Evolutionary conservation across 768 basidiomycete species (phyloP), one percentile per base, ranked within the genome.

Genomic region (Pleurotus cornucopiae): DNA sequence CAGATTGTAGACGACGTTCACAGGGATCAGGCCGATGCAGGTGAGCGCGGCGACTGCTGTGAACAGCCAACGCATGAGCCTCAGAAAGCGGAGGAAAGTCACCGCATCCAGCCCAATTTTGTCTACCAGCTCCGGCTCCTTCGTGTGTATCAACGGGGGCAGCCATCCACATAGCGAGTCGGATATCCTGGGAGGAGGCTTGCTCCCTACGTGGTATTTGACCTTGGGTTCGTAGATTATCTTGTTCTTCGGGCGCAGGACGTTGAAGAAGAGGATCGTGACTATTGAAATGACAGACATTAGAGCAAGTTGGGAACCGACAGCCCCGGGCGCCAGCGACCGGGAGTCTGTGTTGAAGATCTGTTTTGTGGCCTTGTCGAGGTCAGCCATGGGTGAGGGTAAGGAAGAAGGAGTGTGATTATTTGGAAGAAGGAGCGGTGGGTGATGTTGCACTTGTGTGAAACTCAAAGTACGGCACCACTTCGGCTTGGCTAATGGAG

Each of bases 81-180:
- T 86, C 25, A 89, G 81, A 70, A 98, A 98, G 21, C 96, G 88
- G 25, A 99, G 82, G 69, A 89, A 99, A 18, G 89, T 82, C 47
- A 94, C 91, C 0, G 95, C 96, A 66, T 99, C 97, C 9, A 97
- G 84, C 25, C 96, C 96, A 69, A 91, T 75, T 68, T 89, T 90
- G 62, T 90, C 86, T 25, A 96, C 75, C 39, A 97, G 82, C 60
- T 94, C 89, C n/a, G 90, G 85, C 66, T 98, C 94, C 65, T 87
- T 88, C 20, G 89, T 86, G 60, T 85, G 82, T 38, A 92, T 65
- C 43, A 98, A 81, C 0, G 94, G 94, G 6, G 88, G 85, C 0
- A 98, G 73, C 96, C 96, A 99, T 60, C 92, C 91, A 48, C 93
- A 82, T 46, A 75, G 66, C 1, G 85, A 83, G 63, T 86, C 82